Evolutionary conservation across 148 eudicot genomes (phyloP).

Genomic region (Rhododendron williamsianum): DNA sequence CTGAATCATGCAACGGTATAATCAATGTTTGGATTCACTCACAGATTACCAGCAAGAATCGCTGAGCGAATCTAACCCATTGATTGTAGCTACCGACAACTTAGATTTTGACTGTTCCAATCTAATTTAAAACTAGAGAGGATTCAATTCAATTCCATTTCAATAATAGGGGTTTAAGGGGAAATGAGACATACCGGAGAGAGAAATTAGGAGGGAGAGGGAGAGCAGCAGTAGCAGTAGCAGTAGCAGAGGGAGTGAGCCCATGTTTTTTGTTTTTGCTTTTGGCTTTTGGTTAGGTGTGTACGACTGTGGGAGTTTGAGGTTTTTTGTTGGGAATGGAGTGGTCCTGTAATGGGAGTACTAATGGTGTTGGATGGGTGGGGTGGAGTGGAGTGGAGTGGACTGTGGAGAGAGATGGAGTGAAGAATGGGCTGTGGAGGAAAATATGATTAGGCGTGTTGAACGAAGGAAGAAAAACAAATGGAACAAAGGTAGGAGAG

Average conservation of each 20-base stretch:
- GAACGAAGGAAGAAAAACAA: background rate
- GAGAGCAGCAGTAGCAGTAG: conserved; percentile 3
- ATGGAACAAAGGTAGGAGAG: background rate
- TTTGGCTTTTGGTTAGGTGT: no score
- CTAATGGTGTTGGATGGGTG: background rate
- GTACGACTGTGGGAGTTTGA: background rate
- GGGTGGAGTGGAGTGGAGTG: no score
- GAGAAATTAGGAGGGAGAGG: conserved; percentile 21
- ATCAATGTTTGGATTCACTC: no score
- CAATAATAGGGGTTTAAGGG: background rate
- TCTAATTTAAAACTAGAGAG: background rate
- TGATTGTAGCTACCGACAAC: background rate
- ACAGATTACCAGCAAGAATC: no score
- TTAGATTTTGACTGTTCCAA: no score
- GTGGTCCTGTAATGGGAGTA: background rate
- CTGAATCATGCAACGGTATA: no score
- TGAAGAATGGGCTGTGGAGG: background rate
- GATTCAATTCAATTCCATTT: background rate
- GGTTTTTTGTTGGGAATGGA: background rate
- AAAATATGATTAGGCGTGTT: background rate
- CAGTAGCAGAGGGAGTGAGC: background rate
- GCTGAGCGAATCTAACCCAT: background rate
- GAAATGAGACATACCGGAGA: conserved; percentile 29
- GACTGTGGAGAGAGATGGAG: background rate
- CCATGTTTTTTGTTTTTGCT: background rate